These are phyloP conservation scores for Wickerhamiella brachini DNA, from an alignment of 805 yeast species.

Conservation along the genomic window DNA sequence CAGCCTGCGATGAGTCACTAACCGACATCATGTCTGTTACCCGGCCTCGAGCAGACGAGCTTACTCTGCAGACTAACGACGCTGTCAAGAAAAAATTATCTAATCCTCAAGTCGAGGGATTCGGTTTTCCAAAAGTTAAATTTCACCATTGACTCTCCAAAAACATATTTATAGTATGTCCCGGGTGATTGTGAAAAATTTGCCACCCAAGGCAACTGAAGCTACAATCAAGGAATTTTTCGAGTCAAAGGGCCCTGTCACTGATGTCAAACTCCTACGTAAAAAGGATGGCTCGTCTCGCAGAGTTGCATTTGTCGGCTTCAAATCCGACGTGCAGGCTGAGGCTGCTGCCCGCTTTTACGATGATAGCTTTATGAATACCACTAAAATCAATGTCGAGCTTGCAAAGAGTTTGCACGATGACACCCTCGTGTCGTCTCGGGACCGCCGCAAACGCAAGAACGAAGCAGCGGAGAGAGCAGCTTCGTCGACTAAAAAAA, in stretches of 20 bases:
- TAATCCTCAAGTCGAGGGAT: neutral
- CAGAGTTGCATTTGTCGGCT: constrained; percentile 88
- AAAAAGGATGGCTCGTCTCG: constrained; percentile 77
- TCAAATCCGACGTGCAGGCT: constrained; percentile 60
- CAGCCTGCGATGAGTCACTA: neutral
- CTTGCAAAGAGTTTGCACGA: constrained; percentile 79
- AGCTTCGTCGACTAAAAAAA: neutral
- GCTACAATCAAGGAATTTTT: constrained; percentile 59
- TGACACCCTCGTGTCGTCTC: constrained; percentile 42
- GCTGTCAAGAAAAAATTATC: neutral
- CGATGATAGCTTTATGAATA: constrained; percentile 67
- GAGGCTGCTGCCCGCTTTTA: constrained; percentile 61
- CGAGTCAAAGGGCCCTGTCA: constrained; percentile 43
- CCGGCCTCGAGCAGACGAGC: too few species aligned
- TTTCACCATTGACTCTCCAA: neutral
- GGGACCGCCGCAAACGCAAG: constrained; percentile 26
- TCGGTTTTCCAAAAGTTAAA: neutral
- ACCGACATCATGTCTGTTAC: neutral
- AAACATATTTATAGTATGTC: constrained; percentile 29
- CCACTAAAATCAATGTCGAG: constrained; percentile 64
- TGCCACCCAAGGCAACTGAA: constrained; percentile 68
- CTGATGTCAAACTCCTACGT: constrained; percentile 78
- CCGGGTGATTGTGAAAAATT: constrained; percentile 80
- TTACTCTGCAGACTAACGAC: too few species aligned
- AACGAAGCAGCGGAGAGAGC: constrained; percentile 23